Base-by-base conservation (phyloP, 768 basidiomycete genomes). In the Lentinus brumalis region DNA sequence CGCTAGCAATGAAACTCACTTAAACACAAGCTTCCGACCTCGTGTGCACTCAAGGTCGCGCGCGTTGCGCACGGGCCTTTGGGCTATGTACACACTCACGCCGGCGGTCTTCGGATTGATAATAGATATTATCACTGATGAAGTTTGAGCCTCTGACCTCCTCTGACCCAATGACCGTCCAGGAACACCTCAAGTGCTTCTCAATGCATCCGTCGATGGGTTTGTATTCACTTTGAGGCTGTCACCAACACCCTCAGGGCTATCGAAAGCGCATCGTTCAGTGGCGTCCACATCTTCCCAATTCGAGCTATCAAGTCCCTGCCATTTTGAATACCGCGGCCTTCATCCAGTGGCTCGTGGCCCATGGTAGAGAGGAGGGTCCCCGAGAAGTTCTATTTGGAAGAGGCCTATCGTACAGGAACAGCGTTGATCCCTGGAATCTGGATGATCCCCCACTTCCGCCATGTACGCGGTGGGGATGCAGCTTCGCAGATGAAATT, bases 1-100 rank as follows among this genome's bases (percentile, higher is more conserved):
- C 31, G 50, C 42, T 57, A 47, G 50, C 32, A 62, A 62, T 57
- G 61, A 35, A 44, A 62, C 45, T 29, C 55, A 38, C 16, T 45
- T 12, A 54, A 15, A n/a, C 26, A 41, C 42, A 35, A 35, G 11
- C 35, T 7, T 35, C 35, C 35, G 35, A 35, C 35, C 35, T 35
- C 35, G 35, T 35, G 1, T 35, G 3, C 35, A 35, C 7, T 1
- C 35, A 7, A 35, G 11, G 6, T 35, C 11, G 35, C 35, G 35
- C 35, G 35, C 35, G 7, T 35, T 35, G 35, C 3, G 35, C 35
- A 35, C 35, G 35, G 35, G 11, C 35, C 35, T 35, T 35, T 30
- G 12, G 10, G 15, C n/a, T 40, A 38, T 18, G 15, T 6, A 14
- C 42, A 16, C 18, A 4, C 15, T 16, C 42, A 44, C 42, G 42